Conservation (phyloP, 2,329 filamentous ascomycete species). For the Fusarium abutilonis region DNA sequence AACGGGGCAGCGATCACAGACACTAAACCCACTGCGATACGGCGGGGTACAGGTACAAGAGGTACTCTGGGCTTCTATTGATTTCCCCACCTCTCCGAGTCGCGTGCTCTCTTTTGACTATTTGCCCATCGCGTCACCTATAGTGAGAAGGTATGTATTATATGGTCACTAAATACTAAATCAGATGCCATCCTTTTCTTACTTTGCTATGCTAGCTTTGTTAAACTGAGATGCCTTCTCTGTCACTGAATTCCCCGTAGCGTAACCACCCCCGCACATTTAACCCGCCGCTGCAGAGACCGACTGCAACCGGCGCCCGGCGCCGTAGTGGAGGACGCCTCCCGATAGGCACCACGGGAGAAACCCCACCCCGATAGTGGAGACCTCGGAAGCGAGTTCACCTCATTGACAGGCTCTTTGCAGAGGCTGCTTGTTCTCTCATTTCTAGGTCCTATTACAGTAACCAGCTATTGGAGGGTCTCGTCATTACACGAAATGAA, state of each 20-base stretch:
- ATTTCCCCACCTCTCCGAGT: constrained; percentile 34
- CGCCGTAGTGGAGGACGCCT: constrained; percentile 40
- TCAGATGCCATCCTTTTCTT: neutral
- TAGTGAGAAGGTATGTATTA: neutral
- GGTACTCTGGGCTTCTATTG: constrained; percentile 21
- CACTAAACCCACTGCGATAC: constrained; percentile 33
- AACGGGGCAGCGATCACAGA: constrained; percentile 8
- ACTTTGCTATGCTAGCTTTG: too few relatives aligned
- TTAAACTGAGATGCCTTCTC: too few relatives aligned
- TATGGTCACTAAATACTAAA: neutral
- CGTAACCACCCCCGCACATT: constrained; percentile 21
- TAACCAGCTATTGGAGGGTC: neutral
- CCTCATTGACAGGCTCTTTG: constrained; percentile 8
- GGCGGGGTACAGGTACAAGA: neutral
- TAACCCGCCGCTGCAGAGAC: constrained; percentile 34
- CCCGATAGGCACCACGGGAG: constrained; percentile 43
- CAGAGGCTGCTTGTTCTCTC: constrained; percentile 5
- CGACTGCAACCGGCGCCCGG: constrained; percentile 38
- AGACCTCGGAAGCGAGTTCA: constrained; percentile 36
- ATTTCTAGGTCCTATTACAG: constrained; percentile 4
- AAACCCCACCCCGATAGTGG: constrained; percentile 40
- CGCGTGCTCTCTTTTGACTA: constrained; percentile 26
- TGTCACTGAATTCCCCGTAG: too few relatives aligned
- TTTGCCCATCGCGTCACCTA: neutral
- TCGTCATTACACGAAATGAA: constrained; percentile 13